Conservation (phyloP, 768 basidiomycete species). For the Trametes meyenii region DNA sequence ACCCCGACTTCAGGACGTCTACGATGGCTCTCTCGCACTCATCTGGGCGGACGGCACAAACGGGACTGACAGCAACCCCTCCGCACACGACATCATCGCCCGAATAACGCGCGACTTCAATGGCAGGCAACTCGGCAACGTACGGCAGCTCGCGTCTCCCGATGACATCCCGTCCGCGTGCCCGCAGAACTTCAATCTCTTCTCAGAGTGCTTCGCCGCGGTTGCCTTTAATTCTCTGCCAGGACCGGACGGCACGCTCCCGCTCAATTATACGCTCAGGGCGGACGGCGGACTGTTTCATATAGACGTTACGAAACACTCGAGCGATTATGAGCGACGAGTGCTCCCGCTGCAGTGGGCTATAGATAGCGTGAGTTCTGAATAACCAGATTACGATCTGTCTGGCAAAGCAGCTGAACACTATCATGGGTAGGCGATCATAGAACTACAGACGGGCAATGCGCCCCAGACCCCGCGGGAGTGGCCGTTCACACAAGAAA, state of each 20-base stretch:
- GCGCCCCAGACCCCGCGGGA: conserved; percentile 60
- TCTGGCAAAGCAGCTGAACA: background rate
- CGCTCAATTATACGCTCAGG: conserved; percentile 68
- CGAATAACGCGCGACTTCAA: conserved; percentile 58
- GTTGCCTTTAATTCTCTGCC: conserved; percentile 65
- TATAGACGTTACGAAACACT: conserved; percentile 67
- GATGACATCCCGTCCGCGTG: conserved; percentile 58
- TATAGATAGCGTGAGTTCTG: conserved; percentile 58
- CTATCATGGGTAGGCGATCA: conserved; percentile 57
- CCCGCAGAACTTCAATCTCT: conserved; percentile 72
- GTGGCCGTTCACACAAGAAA: conserved; percentile 73
- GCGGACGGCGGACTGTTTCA: conserved; percentile 66
- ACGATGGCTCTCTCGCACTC: conserved; percentile 54
- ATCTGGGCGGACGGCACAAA: conserved; percentile 74
- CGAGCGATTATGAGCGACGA: conserved; percentile 67
- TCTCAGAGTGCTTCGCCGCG: conserved; percentile 72
- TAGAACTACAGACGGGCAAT: conserved; percentile 64
- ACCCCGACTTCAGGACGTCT: conserved; percentile 47
- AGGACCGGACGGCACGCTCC: conserved; percentile 25
- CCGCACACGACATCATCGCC: conserved; percentile 61
- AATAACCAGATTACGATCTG: background rate
- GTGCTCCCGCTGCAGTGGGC: conserved; percentile 79
- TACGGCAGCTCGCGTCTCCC: conserved; percentile 49
- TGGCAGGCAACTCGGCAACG: conserved; percentile 46
- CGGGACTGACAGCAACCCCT: conserved; percentile 50